These are phyloP conservation scores for Chernovozyma sophiae-reginae DNA, from an alignment of 1,139 yeast species.

Conservation along the genomic window DNA sequence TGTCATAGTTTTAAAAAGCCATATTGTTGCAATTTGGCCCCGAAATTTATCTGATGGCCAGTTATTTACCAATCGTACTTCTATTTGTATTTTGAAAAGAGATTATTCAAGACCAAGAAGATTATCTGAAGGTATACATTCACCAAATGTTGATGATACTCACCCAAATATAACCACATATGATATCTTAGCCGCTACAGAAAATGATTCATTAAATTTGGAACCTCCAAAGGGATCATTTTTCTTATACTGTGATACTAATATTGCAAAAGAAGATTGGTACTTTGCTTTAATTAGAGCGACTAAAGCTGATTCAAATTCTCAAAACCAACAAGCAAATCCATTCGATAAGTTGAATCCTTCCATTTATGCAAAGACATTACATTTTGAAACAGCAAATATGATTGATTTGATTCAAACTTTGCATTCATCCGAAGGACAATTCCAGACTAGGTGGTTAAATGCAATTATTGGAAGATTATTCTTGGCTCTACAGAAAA, in stretches of 20 bases:
- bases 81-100: constrained; percentile 62
- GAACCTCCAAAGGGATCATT: constrained; percentile 55
- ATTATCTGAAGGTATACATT: constrained; percentile 21
- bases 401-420: constrained; percentile 72
- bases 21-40: constrained; percentile 85
- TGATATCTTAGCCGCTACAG: constrained; percentile 19
- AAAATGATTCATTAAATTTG: constrained; percentile 10
- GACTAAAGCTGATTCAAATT: constrained; percentile 39
- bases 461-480: constrained; percentile 82
- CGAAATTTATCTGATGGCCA: constrained; percentile 66
- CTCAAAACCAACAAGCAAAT: not conserved
- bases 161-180: constrained; percentile 11
- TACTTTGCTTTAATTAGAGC: constrained; percentile 81
- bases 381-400: constrained; percentile 68
- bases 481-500: constrained; percentile 70
- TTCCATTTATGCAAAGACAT: constrained; percentile 58
- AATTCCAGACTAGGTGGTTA: constrained; percentile 81
- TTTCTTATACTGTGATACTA: constrained; percentile 71
- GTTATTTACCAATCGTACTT: constrained; percentile 72
- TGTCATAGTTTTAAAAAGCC: constrained; percentile 71
- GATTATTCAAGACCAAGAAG: constrained; percentile 30
- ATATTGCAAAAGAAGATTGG: constrained; percentile 87
- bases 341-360: constrained; percentile 21
- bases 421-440: constrained; percentile 77
- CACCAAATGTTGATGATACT: constrained; percentile 15